Conservation (phyloP, 345 rosid species). For the Corymbia maculata region DNA sequence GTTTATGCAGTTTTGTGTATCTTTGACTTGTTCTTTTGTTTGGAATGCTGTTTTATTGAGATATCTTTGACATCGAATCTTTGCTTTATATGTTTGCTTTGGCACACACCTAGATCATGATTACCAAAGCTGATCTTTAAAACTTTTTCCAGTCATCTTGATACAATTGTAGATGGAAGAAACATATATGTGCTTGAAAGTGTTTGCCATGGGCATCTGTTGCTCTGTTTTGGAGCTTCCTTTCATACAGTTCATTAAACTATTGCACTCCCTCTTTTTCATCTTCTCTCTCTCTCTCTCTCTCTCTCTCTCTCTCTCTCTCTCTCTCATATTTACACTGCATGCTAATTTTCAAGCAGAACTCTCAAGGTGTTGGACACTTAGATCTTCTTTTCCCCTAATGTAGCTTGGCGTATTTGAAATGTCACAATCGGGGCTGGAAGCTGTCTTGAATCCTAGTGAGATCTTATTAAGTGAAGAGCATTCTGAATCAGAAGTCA, state of each 20-base stretch:
- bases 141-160: neutral
- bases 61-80: neutral
- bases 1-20: neutral
- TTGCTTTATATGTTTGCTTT: neutral
- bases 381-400: neutral
- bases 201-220: rapidly evolving
- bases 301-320: neutral
- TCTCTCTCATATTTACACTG: neutral
- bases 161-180: neutral
- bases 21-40: neutral
- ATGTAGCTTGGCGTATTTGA: conserved; percentile 88
- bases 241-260: neutral
- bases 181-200: neutral
- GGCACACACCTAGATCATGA: neutral
- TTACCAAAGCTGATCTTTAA: neutral
- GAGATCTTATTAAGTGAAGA: conserved; percentile 73
- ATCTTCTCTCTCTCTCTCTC: neutral
- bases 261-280: neutral
- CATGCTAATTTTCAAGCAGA: neutral
- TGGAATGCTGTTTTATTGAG: neutral
- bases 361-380: neutral
- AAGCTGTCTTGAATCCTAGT: conserved; percentile 69
- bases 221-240: neutral
- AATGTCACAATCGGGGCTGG: conserved; percentile 75
- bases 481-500: conserved; percentile 60